Evolutionary conservation across 2,329 filamentous ascomycete species (phyloP), one percentile per base, ranked within the genome.

Genomic region (Chaetomiaceae sp.): DNA sequence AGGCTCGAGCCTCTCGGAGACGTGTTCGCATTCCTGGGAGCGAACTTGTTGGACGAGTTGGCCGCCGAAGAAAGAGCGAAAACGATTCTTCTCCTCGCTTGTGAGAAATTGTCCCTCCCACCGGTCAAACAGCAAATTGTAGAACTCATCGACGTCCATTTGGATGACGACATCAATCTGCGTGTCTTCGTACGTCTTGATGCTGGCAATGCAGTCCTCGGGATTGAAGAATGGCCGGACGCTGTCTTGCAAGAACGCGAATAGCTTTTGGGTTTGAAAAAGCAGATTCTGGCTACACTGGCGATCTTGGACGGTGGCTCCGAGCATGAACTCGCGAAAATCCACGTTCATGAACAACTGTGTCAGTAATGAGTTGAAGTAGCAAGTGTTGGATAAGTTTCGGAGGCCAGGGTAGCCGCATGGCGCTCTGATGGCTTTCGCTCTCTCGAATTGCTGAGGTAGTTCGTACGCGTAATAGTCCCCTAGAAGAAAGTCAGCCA

Each of bases 61-160:
- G 4, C 94, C 94, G 0, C 91, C 90, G 65, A 94, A 99, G 64
- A 97, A 94, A 0, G 85, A 85, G 45, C 87, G 82, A 59, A 99
- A 86, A 20, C 71, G 73, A 58, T 81, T 84, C 69, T 89, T 95
- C 30, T 83, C 81, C n/a, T 83, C 77, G 2, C 76, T 70, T 9
- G 80, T 78, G 16, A 79, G 69, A 59, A 97, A 82, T 64, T 96
- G 89, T 8, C 82, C 81, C 66, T 99, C 95, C 81, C 90, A 90
- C 23, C 90, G 82, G 67, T 95, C 90, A 62, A 97, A 94, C 0
- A 99, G 78, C 4, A 96, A 78, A 64, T 94, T 96, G 73, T 95
- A 97, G 67, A 97, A 99, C 67, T 96, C 91, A 62, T 97, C 94
- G 5, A 96, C 94, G 66, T 99, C 94, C 89, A 99, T 97, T 69